Evolutionary conservation across 164 flowering plant genomes (phyloP), one percentile per base, ranked within the genome.

Genomic region (Euptelea pleiosperma): DNA sequence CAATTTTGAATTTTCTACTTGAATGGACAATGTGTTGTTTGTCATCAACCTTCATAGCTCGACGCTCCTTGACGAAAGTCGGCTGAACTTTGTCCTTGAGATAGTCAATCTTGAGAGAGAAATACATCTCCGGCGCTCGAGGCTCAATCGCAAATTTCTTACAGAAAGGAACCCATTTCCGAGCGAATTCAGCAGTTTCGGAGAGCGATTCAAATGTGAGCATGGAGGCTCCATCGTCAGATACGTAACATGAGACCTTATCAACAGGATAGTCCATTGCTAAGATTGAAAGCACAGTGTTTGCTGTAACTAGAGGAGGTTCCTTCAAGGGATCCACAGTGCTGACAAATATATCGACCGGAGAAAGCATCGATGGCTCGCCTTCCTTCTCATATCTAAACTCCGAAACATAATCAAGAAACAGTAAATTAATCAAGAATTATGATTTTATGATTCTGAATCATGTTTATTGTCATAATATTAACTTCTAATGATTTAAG

Each of bases 211-310:
- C 99, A 51, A 93, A 93, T 46, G 94, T 81, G 41, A 86, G 91
- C 92, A 93, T 83, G 39, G 97, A 86, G 60, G 99, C 99, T 25
- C 99, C 97, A 65, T 93, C 97, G 63, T 93, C 99, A 47, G 99
- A 93, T 39, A 93, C 64, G 62, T 90, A 93, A 84, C 97, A 90
- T n/a, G 99, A 93, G 68, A 82, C 73, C 66, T 87, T 93, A 16
- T 89, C 96, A 2, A 89, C 89, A 0, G 98, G 98, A 37, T 93
- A 93, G 72, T 93, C 97, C 82, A 93, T 70, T 41, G 97, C 94
- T 62, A 93, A 65, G 63, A 93, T 87, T 9, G 99, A 93, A 14
- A 93, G 78, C 4, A 93, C 76, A 1, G 99, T 88, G 62, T 90
- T 93, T 0, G 85, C 83, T 1, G 99, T 93, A 21, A 86, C 92